phyloP scores from a whole-genome alignment of 805 yeast species.

The Kodamaea laetipori region DNA sequence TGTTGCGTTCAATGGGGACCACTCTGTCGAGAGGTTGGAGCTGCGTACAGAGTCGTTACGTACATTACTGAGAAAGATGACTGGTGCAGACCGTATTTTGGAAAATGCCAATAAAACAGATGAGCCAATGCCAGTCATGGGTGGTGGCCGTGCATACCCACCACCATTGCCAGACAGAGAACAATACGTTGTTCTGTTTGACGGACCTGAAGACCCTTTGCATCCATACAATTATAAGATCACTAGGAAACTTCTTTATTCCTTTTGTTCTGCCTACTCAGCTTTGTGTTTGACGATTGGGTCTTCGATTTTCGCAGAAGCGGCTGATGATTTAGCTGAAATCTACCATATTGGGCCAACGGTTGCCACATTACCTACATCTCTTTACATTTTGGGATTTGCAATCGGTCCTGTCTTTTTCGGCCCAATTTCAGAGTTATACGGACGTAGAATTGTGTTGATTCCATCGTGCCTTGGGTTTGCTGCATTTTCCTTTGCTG shows the following conservation, averaged over 20 bases:
- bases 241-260: constrained; percentile 25
- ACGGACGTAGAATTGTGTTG: constrained; percentile 67
- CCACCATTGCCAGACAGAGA: constrained; percentile 56
- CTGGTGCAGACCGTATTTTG: constrained; percentile 22
- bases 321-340: constrained; percentile 48
- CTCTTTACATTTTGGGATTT: constrained; percentile 85
- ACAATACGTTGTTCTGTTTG: constrained; percentile 65
- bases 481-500: constrained; percentile 55
- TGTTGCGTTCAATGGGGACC: constrained; percentile 17
- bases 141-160: constrained; percentile 64
- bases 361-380: constrained; percentile 71
- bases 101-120: constrained; percentile 23
- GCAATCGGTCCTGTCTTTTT: constrained; percentile 82
- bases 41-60: constrained; percentile 24
- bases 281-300: constrained; percentile 28
- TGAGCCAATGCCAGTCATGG: constrained; percentile 53
- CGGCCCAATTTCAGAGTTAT: constrained; percentile 71
- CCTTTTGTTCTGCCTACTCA: constrained; percentile 22
- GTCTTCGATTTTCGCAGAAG: constrained; percentile 59
- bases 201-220: constrained; percentile 76
- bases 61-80: constrained; percentile 21
- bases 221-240: constrained; percentile 72
- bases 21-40: constrained; percentile 26
- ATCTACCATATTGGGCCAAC: constrained; percentile 62
- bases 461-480: constrained; percentile 58